Base-by-base conservation (phyloP, 345 rosid genomes). In the Salix purpurea region DNA sequence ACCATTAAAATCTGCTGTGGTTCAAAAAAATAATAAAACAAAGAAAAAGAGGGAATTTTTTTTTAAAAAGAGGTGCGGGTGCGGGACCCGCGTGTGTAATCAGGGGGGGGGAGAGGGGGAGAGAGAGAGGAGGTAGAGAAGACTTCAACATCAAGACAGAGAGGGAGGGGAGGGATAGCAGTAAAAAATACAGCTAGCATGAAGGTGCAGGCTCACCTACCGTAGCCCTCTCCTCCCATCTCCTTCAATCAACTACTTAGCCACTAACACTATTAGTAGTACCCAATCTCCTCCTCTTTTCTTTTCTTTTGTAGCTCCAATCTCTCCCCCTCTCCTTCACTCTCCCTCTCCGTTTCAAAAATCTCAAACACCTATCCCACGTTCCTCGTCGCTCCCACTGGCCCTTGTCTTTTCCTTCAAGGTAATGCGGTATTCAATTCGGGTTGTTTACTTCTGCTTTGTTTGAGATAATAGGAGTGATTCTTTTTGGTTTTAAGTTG, bases 171-270 rank as follows among this genome's bases (percentile, higher is more conserved):
- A 52, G 70, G 78, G 28, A 39, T 21, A 4, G 32, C 5, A 24
- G 70, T 67, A 36, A 67, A 81, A 79, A 85, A 88, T 80, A 86
- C 96, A 91, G 93, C 96, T 90, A 84, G 96, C 93, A 84, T 88
- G 91, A 87, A 77, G 87, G 64, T 78, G 77, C 78, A 74, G 61
- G 69, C 89, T 84, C 85, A 89, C 92, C 96, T 70, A 86, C 83
- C 91, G 71, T 83, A 74, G 24, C 40, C 44, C 42, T 50, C 19
- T 16, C 61, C 7, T 7, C 19, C 18, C 11, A 64, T 54, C 64
- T 21, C 50, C 62, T 50, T 74, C 69, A 10, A 15, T 28, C 68
- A 36, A 6, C 60, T 34, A 10, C 69, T 11, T 24, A 24, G 15
- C 39, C 5, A 23, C 75, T 62, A 23, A 32, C 32, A 15, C 52